phyloP scores from a whole-genome alignment of 2,329 filamentous ascomycete genomes.

The Claviceps monticola region DNA sequence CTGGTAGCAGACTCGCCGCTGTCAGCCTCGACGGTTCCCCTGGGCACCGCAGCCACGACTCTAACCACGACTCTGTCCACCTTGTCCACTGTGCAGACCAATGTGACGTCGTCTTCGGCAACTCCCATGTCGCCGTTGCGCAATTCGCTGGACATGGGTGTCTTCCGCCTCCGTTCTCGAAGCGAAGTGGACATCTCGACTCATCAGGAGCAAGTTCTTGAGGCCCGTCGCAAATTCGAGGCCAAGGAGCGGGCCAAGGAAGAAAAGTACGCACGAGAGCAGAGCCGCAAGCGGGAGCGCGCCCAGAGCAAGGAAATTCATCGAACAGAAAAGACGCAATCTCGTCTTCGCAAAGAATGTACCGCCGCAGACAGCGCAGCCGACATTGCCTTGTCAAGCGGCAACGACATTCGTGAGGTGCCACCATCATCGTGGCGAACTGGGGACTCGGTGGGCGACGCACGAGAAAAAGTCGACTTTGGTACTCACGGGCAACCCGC shows the following conservation, averaged over 20 bases:
- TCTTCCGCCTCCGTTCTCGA: slow-evolving; percentile 45
- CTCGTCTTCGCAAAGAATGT: slow-evolving; percentile 27
- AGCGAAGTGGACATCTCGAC: slow-evolving; percentile 43
- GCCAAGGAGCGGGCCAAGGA: slow-evolving; percentile 48
- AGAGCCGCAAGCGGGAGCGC: slow-evolving; percentile 43
- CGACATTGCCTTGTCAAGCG: slow-evolving; percentile 19
- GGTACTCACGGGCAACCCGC: slow-evolving; percentile 9
- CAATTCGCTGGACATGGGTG: slow-evolving; percentile 41
- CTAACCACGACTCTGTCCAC: not conserved
- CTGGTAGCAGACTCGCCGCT: slow-evolving; percentile 21
- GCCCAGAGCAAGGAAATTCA: slow-evolving; percentile 42
- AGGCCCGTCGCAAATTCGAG: slow-evolving; percentile 48
- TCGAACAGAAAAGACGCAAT: slow-evolving; percentile 33
- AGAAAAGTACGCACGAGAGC: slow-evolving; percentile 46
- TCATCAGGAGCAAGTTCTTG: slow-evolving; percentile 43
- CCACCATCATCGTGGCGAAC: slow-evolving; percentile 13
- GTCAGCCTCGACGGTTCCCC: slow-evolving; percentile 13
- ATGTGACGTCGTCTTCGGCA: slow-evolving; percentile 16
- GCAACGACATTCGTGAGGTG: slow-evolving; percentile 13
- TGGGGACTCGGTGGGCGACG: slow-evolving; percentile 13
- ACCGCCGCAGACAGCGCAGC: slow-evolving; percentile 16
- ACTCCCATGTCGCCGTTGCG: slow-evolving; percentile 38
- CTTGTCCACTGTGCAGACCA: slow-evolving; percentile 13
- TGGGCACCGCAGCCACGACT: slow-evolving; percentile 13
- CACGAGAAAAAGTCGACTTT: slow-evolving; percentile 30